Evolutionary conservation across 2,329 filamentous ascomycete species (phyloP), one percentile per base, ranked within the genome.

Genomic region (Ophiostoma triangulosporum): DNA sequence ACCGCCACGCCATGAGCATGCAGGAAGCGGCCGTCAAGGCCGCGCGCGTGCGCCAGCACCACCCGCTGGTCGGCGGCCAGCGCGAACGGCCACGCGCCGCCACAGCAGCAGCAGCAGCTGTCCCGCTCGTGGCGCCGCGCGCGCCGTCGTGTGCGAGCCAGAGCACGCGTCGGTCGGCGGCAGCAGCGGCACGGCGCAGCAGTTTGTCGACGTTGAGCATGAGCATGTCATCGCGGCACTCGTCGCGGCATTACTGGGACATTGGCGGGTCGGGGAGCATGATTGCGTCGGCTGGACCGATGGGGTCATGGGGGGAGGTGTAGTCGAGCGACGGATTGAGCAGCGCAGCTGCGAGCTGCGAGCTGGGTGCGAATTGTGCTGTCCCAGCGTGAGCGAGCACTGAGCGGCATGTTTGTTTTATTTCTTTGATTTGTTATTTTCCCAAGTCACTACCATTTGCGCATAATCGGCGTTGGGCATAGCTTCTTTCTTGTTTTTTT

Each of bases 41-140:
- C 6, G 89, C 88, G 14, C 79, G 91, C 48, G 89, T 96, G 52
- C 79, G 88, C 33, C 87, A 91, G 62, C 85, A 95, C 64, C 91
- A 96, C 65, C 91, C 91, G 3, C 79, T 96, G 50, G 82, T 95
- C 29, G 82, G 46, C 52, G 52, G 58, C 57, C 48, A 79, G 69
- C 70, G 77, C 29, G 17, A 22, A 54, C 75, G 78, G 8, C 52
- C 38, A n/a, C n/a, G n/a, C 4, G 33, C 36, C 15, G 81, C 77
- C 68, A 69, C 49, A 9, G 20, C 31, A 5, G n/a, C n/a, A n/a
- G n/a, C n/a, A n/a, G n/a, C n/a, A n/a, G n/a, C n/a, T n/a, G n/a
- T n/a, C n/a, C 48, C 4, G 38, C 43, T 4, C 26, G 52, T 15
- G 49, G 43, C 43, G 72, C 68, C 57, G 70, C 70, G 56, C 32